Base-by-base conservation (phyloP, 2,329 filamentous ascomycete genomes). In the Paracorniculantispora psalliotae region DNA sequence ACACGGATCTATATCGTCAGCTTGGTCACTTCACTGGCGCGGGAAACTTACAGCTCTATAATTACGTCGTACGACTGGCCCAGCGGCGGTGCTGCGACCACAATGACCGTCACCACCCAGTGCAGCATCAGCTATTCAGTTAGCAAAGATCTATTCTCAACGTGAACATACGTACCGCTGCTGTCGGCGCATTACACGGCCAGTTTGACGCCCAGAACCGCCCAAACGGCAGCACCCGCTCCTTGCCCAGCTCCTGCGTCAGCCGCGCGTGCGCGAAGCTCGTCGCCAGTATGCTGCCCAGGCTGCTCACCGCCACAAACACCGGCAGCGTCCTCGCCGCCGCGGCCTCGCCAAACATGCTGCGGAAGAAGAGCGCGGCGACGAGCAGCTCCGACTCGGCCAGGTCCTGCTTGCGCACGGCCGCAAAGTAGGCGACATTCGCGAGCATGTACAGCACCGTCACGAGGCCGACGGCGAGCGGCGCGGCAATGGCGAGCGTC, bases 61-160 rank as follows among this genome's bases (percentile, higher is more conserved):
- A 86, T 79, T 65, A 90, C 90, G 70, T 86, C 87, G 70, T 89
- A 89, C 0, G 86, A 86, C 17, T 86, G 80, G 0, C 86, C 87
- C 0, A 85, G 81, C 0, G 87, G 87, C 1, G 86, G 86, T 0
- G 85, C 86, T 3, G 89, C 69, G 33, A 90, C 79, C 13, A 89
- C 79, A 47, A 90, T 79, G 59, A 87, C 76, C 0, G 85, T 87
- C 2, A 88, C 78, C 17, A 86, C 66, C 80, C 84, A 89, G 68
- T 89, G 86, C 21, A 89, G 76, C 64, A 89, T 82, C 9, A 86
- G 72, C 69, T 79, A 25, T 25, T 46, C 7, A 37, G 15, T 46
- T 26, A 57, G 50, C 41, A n/a, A 47, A 17, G 17, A 10, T 25
- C 35, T 5, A 25, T 23, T 15, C n/a, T 21, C 13, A 6, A 12